phyloP scores from a whole-genome alignment of 768 basidiomycete genomes.

The Mycena epipterygia region DNA sequence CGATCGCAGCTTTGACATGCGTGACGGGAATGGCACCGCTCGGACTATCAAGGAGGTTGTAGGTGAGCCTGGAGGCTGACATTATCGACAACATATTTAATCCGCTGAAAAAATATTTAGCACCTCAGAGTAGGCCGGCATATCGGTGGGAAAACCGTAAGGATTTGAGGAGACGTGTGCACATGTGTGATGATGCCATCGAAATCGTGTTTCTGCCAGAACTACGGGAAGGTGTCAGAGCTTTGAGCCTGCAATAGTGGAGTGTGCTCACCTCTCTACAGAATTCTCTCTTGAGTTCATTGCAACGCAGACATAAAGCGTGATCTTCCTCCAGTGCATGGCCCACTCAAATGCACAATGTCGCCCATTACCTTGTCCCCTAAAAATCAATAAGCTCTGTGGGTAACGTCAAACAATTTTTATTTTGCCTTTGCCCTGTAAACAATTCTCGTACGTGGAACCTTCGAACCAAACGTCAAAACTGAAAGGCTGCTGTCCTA shows the following conservation, averaged over 20 bases:
- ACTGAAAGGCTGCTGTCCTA: conserved; percentile 18
- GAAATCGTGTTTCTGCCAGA: conserved; percentile 27
- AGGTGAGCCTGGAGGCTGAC: conserved; percentile 26
- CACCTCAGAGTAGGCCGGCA: background rate
- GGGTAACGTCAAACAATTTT: background rate
- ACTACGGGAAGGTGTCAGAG: background rate
- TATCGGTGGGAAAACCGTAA: no score
- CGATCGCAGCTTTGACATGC: conserved; percentile 49
- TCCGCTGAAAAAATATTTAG: background rate
- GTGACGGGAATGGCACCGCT: conserved; percentile 61
- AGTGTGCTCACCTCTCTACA: conserved; percentile 15
- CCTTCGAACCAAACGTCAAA: conserved; percentile 18
- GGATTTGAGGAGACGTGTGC: conserved; percentile 15
- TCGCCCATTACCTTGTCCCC: conserved; percentile 18
- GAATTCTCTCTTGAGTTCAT: conserved; percentile 20
- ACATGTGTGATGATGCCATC: conserved; percentile 30
- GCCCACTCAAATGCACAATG: conserved; percentile 1
- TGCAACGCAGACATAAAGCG: background rate
- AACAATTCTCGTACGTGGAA: conserved; percentile 13
- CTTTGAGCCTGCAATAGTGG: no score
- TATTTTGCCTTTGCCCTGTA: background rate
- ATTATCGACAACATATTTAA: conserved; percentile 17
- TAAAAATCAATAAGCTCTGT: conserved; percentile 11
- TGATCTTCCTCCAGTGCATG: conserved; percentile 6
- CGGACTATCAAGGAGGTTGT: conserved; percentile 38